phyloP scores from a whole-genome alignment of 1,284 basidiomycete genomes.

The Sanghuangporus baumii region DNA sequence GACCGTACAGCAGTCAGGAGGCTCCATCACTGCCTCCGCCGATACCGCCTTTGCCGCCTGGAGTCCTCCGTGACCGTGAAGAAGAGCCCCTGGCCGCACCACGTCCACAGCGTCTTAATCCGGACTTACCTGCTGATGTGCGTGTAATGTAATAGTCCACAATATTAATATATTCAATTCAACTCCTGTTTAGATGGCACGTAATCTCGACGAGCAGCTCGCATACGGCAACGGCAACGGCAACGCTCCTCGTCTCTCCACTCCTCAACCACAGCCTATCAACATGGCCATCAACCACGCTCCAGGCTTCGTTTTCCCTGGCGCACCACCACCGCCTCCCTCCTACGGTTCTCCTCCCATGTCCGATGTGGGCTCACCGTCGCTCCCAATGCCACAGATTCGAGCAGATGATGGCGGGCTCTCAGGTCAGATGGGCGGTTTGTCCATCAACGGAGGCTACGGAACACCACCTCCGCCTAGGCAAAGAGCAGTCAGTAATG shows the following conservation, averaged over 20 bases:
- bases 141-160: constrained; percentile 27
- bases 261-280: constrained; percentile 16
- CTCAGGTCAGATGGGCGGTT: constrained; percentile 11
- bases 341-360: constrained; percentile 22
- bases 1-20: constrained; percentile 2
- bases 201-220: constrained; percentile 46
- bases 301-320: constrained; percentile 18
- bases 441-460: not conserved
- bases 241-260: constrained; percentile 13
- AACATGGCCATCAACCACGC: constrained; percentile 21
- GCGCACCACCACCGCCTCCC: constrained; percentile 20
- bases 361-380: constrained; percentile 20
- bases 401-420: constrained; percentile 22
- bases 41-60: constrained; percentile 9
- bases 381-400: constrained; percentile 20
- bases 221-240: constrained; percentile 17
- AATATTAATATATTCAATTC: not conserved
- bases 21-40: constrained; percentile 5
- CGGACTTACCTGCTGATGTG: constrained; percentile 58
- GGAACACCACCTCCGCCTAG: not conserved
- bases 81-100: constrained; percentile 61
- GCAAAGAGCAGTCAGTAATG: not conserved
- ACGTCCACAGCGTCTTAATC: constrained; percentile 58
- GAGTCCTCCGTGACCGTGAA: not conserved
- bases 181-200: constrained; percentile 51